Evolutionary conservation across 208 protist genomes (phyloP), one percentile per base, ranked within the genome.

Genomic region (Crithidia expoeki): DNA sequence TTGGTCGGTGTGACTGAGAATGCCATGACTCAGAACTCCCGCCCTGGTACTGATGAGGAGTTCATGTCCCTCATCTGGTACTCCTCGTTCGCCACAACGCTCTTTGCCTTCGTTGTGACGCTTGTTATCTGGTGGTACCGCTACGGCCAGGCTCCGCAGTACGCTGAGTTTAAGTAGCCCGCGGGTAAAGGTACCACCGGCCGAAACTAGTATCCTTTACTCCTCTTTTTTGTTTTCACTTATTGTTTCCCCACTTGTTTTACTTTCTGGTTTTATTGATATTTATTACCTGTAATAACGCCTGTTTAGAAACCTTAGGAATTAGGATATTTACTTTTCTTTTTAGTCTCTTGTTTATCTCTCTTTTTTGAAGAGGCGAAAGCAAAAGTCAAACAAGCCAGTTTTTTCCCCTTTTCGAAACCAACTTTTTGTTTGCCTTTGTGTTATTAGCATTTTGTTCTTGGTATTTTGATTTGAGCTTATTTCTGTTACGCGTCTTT

Each of bases 41-140:
- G 87, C 57, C 86, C 88, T 38, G 90, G 86, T 71, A 95, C 90
- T 23, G 90, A 95, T 78, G 90, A 95, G 76, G 87, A 95, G 69
- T 95, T 95, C 69, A 95, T 95, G 90, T 83, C 90, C 17, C 36
- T 90, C 49, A 86, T 95, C 74, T 95, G 90, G 90, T 95, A 93
- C 75, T 79, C 76, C 21, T 72, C 83, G 40, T 93, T 90, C 63
- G 25, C 64, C 46, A 79, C 78, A 40, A 95, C 90, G 34, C 57
- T 93, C 34, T 63, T 91, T 28, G 87, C 88, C 27, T 92, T 93
- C 81, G 52, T 86, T 1, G 34, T 78, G 32, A 90, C 90, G 6
- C 52, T 93, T 17, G 28, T 33, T 47, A 68, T 90, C 46, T 95
- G 90, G 90, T 95, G 88, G 87, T 95, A 90, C 80, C 85, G 85